Evolutionary conservation across 768 basidiomycete species (phyloP).

Genomic region (Termitomyces sp.): DNA sequence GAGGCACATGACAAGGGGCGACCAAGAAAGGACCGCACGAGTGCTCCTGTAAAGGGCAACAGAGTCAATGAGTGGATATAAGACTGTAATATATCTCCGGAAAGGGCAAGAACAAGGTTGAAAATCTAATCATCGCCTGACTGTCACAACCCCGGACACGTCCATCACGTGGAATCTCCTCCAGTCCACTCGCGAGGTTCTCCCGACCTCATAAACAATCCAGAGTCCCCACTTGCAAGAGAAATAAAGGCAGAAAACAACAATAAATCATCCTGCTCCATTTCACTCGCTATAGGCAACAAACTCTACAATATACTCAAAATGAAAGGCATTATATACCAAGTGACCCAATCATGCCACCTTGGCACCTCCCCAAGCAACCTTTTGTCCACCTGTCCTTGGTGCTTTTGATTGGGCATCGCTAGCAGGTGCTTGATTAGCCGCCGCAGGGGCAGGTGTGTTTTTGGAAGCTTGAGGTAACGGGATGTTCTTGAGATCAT

Average conservation of each 20-base stretch:
- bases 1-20: slow-evolving; percentile 19
- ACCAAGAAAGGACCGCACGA: slow-evolving; percentile 12
- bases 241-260: not conserved
- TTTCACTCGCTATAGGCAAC: not conserved
- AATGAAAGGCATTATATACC: not conserved
- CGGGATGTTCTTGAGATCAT: slow-evolving; percentile 54
- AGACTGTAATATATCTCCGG: not conserved
- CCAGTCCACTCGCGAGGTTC: too few species aligned
- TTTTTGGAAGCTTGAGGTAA: slow-evolving; percentile 36
- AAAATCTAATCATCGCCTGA: too few species aligned
- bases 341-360: slow-evolving; percentile 18
- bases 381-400: slow-evolving; percentile 48
- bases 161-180: slow-evolving; percentile 14
- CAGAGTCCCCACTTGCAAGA: not conserved
- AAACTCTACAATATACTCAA: not conserved
- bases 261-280: not conserved
- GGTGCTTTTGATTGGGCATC: slow-evolving; percentile 22
- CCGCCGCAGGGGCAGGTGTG: slow-evolving; percentile 17
- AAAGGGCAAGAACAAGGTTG: too few species aligned
- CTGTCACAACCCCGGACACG: slow-evolving; percentile 1
- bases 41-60: slow-evolving; percentile 4
- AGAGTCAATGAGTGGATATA: slow-evolving; percentile 7
- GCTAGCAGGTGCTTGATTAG: slow-evolving; percentile 22
- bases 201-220: not conserved
- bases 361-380: slow-evolving; percentile 58